A percentile compares a stretch with the other conserved stretches of the same genome.
Evolutionary conservation across 192 early-diverging fungal species (phyloP).

Genomic region (Rhizophagus sp.): DNA sequence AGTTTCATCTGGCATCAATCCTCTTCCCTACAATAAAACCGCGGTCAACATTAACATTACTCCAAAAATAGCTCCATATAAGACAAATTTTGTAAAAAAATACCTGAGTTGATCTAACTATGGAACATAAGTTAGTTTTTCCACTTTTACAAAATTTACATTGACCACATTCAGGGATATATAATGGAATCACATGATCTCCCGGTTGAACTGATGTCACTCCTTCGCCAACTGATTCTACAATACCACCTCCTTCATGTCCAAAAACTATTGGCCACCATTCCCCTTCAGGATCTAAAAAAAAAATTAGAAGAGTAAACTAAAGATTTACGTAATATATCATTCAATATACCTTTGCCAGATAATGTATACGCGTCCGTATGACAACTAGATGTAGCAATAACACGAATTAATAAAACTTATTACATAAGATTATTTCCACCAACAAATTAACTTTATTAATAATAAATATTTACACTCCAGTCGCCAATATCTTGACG

Average conservation of each 20-base stretch:
- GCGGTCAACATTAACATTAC: too few species aligned
- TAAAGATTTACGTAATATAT: background rate
- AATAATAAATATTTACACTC: conserved; percentile 57
- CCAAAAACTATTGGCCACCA: conserved; percentile 90
- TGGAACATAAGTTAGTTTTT: conserved; percentile 96
- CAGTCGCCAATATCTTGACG: conserved; percentile 88
- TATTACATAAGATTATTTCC: background rate
- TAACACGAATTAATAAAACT: conserved; percentile 28
- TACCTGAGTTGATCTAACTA: conserved; percentile 87
- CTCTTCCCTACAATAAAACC: conserved; percentile 58
- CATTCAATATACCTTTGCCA: conserved; percentile 56
- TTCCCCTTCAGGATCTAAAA: conserved; percentile 74
- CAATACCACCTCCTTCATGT: conserved; percentile 94
- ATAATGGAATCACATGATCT: conserved; percentile 97
- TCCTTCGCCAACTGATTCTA: conserved; percentile 94
- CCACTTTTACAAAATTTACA: conserved; percentile 98
- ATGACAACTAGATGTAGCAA: conserved; percentile 65
- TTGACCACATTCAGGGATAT: conserved; percentile 83
- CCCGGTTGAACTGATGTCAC: conserved; percentile 88
- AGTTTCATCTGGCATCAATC: conserved; percentile 94
- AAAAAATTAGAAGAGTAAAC: background rate
- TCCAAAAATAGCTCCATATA: background rate
- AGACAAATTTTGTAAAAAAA: background rate
- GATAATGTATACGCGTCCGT: conserved; percentile 96
- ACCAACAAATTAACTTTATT: background rate